These are phyloP conservation scores for Beta macrorhiza DNA, from an alignment of 179 eudicot genomes.

Conservation along the genomic window DNA sequence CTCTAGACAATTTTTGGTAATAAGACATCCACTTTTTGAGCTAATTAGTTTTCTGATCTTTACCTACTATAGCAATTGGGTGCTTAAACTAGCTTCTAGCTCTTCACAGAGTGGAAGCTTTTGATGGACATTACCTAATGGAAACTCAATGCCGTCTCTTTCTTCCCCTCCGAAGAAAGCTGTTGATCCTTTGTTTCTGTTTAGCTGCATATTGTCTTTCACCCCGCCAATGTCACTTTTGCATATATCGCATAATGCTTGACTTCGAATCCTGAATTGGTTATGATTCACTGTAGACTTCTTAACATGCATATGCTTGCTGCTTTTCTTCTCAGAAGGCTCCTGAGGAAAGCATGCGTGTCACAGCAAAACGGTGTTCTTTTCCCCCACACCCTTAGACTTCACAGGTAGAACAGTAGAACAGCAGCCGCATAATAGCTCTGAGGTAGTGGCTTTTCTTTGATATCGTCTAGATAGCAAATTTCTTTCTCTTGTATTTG, in stretches of 20 bases:
- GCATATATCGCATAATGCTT: neutral
- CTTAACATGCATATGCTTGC: neutral
- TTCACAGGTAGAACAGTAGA: neutral
- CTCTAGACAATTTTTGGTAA: neutral
- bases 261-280: neutral
- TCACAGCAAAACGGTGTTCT: neutral
- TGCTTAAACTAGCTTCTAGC: neutral
- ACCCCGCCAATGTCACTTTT: neutral
- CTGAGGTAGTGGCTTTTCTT: neutral
- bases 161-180: neutral
- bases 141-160: neutral
- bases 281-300: neutral
- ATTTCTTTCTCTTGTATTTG: conserved; percentile 20
- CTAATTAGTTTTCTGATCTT: neutral
- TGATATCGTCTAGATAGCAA: conserved; percentile 11
- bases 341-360: conserved; percentile 14
- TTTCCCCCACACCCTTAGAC: neutral
- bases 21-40: neutral
- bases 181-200: neutral
- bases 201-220: neutral
- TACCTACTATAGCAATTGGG: neutral
- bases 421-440: neutral
- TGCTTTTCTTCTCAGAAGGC: neutral
- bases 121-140: conserved; percentile 4
- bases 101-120: conserved; percentile 12